Base-by-base conservation (phyloP, 2,329 filamentous ascomycete species). In the Neodidymelliopsis sp. region DNA sequence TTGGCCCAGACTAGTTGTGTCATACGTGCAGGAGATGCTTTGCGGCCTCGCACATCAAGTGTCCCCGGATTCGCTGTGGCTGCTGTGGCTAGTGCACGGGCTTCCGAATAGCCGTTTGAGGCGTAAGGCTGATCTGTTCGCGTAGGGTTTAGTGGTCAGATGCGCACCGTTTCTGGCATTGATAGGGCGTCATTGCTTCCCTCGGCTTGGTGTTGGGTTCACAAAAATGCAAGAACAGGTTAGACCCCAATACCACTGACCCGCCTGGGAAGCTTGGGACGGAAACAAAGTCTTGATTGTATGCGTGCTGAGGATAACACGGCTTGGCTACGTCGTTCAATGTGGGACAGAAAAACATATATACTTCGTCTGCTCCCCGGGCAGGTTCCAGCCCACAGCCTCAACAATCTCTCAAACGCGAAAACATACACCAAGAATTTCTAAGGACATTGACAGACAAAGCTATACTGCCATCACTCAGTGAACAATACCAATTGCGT, bases 81-180 rank as follows among this genome's bases (percentile, higher is more conserved):
- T 56, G 44, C 15, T 51, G 60, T 62, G 59, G 60, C 59, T 62
- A 49, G 56, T 60, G 60, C 62, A 65, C 62, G 56, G 56, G 34
- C 57, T 53, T 35, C 48, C 59, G 59, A 6, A 48, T 52, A 44
- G 33, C 50, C 51, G 48, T 41, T 40, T 56, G 53, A 49, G 54
- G 53, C 53, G 56, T 55, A 61, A 65, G 60, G 60, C 60, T 59
- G 53, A 57, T 56, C 49, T 45, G 36, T 24, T 51, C 33, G 36
- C 24, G 41, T 35, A 44, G 33, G 53, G 25, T 44, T 33, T 46
- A 46, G 27, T 41, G 36, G 47, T 62, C 62, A 63, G 56, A 56
- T 60, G 60, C 24, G 18, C 18, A 25, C 6, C 28, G 22, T 13
- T 29, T 43, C 27, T 44, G 33, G 49, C 47, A 35, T 29, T 45